Evolutionary conservation across 2,329 filamentous ascomycete species (phyloP).

Genomic region (Colletotrichum euphorbiae): DNA sequence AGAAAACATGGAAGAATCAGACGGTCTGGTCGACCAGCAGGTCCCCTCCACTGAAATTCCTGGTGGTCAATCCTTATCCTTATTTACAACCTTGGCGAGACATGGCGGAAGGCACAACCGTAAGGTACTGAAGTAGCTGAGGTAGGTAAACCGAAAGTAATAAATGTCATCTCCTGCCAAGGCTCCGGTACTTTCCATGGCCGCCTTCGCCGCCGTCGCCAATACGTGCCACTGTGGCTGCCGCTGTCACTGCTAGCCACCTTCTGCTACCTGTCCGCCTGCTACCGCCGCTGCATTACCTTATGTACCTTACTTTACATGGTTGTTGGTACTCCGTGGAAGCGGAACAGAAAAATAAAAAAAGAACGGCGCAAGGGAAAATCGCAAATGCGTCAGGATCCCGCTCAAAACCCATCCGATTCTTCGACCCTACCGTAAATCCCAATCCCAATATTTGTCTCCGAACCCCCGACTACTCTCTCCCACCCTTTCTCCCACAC

Average conservation of each 20-base stretch:
- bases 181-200: slow-evolving; percentile 1
- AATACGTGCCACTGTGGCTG: neutral
- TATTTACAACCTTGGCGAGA: slow-evolving; percentile 13
- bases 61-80: too few species aligned
- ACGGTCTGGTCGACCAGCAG: slow-evolving; percentile 1
- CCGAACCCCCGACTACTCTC: slow-evolving; percentile 25
- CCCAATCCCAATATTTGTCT: slow-evolving; percentile 27
- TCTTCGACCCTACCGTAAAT: slow-evolving; percentile 16
- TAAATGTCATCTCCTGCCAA: slow-evolving; percentile 8
- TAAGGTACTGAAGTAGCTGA: neutral
- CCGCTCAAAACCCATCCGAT: slow-evolving; percentile 33
- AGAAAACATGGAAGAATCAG: slow-evolving; percentile 11
- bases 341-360: slow-evolving; percentile 18
- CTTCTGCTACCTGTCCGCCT: slow-evolving; percentile 17
- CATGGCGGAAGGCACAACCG: slow-evolving; percentile 14
- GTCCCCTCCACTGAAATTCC: neutral
- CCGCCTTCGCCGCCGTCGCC: neutral
- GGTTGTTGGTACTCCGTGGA: neutral
- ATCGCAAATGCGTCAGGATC: slow-evolving; percentile 30
- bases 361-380: slow-evolving; percentile 32
- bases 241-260: slow-evolving; percentile 16
- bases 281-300: too few species aligned
- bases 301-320: too few species aligned
- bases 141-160: neutral
- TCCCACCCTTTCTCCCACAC: slow-evolving; percentile 18